Evolutionary conservation across 2,329 filamentous ascomycete genomes (phyloP).

Genomic region (Dryadomyces quercus-mongolicae): DNA sequence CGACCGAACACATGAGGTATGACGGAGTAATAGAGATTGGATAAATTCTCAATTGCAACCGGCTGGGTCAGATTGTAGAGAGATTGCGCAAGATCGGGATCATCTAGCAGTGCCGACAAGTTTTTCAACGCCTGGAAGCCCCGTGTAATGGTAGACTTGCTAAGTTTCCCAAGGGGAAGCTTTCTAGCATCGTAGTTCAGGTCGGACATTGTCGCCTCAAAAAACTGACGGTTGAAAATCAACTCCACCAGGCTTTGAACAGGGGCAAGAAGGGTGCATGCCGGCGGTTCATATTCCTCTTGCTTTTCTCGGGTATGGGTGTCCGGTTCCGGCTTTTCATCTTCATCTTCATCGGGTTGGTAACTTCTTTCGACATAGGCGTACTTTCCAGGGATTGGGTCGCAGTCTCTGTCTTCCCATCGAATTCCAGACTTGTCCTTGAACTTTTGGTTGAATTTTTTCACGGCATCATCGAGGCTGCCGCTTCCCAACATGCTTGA

Average conservation of each 20-base stretch:
- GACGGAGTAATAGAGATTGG: constrained; percentile 67
- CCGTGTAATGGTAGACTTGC: constrained; percentile 60
- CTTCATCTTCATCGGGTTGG: constrained; percentile 48
- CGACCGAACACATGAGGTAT: constrained; percentile 78
- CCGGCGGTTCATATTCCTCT: constrained; percentile 20
- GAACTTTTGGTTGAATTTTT: constrained; percentile 48
- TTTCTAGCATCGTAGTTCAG: constrained; percentile 66
- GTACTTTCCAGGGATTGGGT: constrained; percentile 58
- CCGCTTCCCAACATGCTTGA: constrained; percentile 30
- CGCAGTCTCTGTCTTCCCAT: constrained; percentile 39
- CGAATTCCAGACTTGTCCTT: constrained; percentile 45
- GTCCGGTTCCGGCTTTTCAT: constrained; percentile 20
- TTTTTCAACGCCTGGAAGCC: constrained; percentile 72
- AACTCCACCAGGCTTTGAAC: constrained; percentile 62
- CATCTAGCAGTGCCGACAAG: constrained; percentile 53
- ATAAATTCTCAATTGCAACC: constrained; percentile 48
- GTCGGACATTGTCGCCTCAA: constrained; percentile 51
- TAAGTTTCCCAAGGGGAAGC: constrained; percentile 72
- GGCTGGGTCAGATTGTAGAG: constrained; percentile 26
- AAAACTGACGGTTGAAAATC: constrained; percentile 71
- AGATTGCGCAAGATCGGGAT: constrained; percentile 31
- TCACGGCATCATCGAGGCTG: constrained; percentile 29
- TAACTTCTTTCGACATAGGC: constrained; percentile 73
- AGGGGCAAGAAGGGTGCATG: constrained; percentile 45
- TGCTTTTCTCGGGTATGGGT: constrained; percentile 8